phyloP scores from a whole-genome alignment of 2,329 filamentous ascomycete genomes.

The Aspergillus terreus region DNA sequence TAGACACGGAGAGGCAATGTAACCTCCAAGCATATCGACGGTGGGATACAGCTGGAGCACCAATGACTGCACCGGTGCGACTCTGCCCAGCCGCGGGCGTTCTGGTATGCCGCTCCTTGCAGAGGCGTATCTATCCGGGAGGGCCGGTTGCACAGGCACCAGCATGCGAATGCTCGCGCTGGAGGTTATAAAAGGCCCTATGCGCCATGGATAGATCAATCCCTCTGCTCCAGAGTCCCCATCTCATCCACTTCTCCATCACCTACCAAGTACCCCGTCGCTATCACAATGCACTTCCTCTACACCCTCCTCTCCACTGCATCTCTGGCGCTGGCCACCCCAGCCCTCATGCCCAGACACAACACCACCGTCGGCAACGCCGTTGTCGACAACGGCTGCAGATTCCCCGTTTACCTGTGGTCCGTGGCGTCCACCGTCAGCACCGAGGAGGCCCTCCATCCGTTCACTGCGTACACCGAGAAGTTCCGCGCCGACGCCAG shows the following conservation, averaged over 20 bases:
- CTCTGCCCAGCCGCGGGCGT: not conserved
- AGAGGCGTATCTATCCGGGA: not conserved
- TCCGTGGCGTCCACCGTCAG: slow-evolving; percentile 29
- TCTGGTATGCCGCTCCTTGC: not conserved
- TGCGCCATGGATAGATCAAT: not conserved
- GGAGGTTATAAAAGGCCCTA: not conserved
- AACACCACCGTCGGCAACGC: slow-evolving; percentile 26
- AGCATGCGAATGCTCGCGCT: too few species aligned
- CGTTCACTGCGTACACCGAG: slow-evolving; percentile 30
- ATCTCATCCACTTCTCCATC: not conserved
- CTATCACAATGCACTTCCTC: not conserved
- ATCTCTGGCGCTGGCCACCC: not conserved
- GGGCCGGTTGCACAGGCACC: not conserved
- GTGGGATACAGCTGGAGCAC: not conserved
- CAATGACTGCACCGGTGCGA: not conserved
- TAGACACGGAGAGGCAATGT: not conserved
- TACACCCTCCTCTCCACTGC: slow-evolving; percentile 4
- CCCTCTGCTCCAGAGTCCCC: not conserved
- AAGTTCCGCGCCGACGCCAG: slow-evolving; percentile 29
- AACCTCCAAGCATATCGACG: not conserved
- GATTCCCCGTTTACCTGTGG: slow-evolving; percentile 33
- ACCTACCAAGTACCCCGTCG: not conserved
- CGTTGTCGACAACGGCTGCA: slow-evolving; percentile 34
- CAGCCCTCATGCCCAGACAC: not conserved
- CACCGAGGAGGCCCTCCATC: slow-evolving; percentile 20